These are phyloP conservation scores for Eucalyptus curtisii DNA, from an alignment of 345 rosid species.

Conservation along the genomic window DNA sequence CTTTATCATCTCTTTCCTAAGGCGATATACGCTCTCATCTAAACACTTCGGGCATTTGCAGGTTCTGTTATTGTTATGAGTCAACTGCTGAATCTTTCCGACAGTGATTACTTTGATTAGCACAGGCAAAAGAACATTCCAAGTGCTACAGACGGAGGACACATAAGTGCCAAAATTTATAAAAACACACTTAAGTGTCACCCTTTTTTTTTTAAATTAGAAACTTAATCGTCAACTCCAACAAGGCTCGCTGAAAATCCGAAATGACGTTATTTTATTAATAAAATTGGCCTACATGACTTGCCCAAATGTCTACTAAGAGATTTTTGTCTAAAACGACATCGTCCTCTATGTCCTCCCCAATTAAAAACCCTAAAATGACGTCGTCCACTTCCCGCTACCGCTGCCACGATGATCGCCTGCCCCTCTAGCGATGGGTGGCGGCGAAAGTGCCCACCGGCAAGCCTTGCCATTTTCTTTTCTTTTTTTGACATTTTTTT, in stretches of 20 bases:
- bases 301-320: no score
- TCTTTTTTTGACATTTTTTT: accelerated
- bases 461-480: no score
- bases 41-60: background rate
- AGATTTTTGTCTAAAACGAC: no score
- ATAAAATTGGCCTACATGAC: no score
- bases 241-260: no score
- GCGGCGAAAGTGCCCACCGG: no score
- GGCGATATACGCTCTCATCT: background rate
- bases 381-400: accelerated
- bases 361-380: no score
- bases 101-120: background rate
- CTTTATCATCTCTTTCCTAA: background rate
- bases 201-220: no score
- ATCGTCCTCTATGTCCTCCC: accelerated
- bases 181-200: no score
- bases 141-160: accelerated
- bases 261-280: no score
- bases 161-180: no score
- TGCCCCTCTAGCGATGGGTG: accelerated
- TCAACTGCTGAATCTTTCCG: background rate
- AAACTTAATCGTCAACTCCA: no score
- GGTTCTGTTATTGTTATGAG: background rate
- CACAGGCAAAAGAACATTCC: background rate
- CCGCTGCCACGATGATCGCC: accelerated